A percentile compares a stretch with the other conserved stretches of the same genome.
phyloP scores from a whole-genome alignment of 495 filamentous ascomycete species.

The Xylaria telfairii region DNA sequence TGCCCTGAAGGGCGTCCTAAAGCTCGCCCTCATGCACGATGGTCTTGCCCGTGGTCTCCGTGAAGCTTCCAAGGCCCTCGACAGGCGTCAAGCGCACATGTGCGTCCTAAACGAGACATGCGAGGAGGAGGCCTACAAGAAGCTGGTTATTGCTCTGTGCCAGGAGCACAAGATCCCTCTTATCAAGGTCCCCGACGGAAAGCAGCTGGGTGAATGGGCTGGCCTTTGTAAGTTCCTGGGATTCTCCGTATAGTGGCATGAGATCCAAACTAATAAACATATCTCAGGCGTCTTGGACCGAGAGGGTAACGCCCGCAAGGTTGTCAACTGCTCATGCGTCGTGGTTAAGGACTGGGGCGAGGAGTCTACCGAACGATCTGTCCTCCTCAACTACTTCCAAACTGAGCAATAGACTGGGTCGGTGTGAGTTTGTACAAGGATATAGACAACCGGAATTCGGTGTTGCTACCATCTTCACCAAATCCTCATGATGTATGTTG shows the following conservation, averaged over 20 bases:
- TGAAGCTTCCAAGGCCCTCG: slow-evolving; percentile 96
- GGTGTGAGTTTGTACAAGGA: slow-evolving; percentile 35
- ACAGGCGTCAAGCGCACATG: slow-evolving; percentile 98
- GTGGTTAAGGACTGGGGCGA: slow-evolving; percentile 99
- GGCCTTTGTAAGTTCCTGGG: slow-evolving; percentile 83
- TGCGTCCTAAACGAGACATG: slow-evolving; percentile 98
- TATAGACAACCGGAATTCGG: slow-evolving; percentile 43
- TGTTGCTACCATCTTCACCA: slow-evolving; percentile 36
- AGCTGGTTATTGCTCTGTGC: slow-evolving; percentile 97
- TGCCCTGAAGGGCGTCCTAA: slow-evolving; percentile 95
- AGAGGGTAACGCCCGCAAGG: slow-evolving; percentile 98
- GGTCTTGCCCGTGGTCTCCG: slow-evolving; percentile 97
- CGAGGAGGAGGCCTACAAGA: slow-evolving; percentile 99
- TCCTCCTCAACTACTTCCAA: slow-evolving; percentile 99
- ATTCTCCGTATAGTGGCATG: background rate
- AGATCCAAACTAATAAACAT: slow-evolving; percentile 28
- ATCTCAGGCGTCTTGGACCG: slow-evolving; percentile 89
- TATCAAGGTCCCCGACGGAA: slow-evolving; percentile 99
- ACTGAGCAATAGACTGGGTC: slow-evolving; percentile 65
- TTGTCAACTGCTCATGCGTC: slow-evolving; percentile 99
- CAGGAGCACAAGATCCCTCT: slow-evolving; percentile 98
- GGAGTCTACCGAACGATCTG: slow-evolving; percentile 95
- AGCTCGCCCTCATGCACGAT: slow-evolving; percentile 98
- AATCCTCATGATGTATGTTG: slow-evolving; percentile 45
- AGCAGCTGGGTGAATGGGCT: slow-evolving; percentile 99